These are phyloP conservation scores for Curvularia lunata DNA, from an alignment of 2,329 filamentous ascomycete species.

Conservation along the genomic window DNA sequence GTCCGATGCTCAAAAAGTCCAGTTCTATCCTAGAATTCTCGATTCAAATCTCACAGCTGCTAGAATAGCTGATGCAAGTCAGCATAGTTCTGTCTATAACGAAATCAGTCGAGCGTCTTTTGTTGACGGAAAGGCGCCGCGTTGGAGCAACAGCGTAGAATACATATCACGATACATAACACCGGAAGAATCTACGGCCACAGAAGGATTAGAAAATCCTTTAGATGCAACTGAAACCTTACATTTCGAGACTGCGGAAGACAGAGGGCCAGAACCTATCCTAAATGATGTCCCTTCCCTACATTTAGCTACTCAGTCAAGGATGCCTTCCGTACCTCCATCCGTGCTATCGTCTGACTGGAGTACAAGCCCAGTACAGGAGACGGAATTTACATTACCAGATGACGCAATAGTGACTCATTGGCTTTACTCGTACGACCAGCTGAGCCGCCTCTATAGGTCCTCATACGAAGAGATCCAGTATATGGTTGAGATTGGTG, in stretches of 20 bases:
- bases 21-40: neutral
- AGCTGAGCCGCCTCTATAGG: slow-evolving; percentile 8
- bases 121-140: neutral
- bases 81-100: neutral
- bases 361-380: neutral
- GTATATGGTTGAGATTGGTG: neutral
- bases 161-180: neutral
- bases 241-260: neutral
- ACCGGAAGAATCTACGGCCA: neutral
- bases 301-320: slow-evolving; percentile 3
- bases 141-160: neutral
- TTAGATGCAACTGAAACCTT: neutral
- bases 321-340: neutral
- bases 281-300: neutral
- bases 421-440: slow-evolving; percentile 6
- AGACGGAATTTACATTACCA: slow-evolving; percentile 2
- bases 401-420: slow-evolving; percentile 2
- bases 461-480: slow-evolving; percentile 1
- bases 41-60: neutral
- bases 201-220: neutral
- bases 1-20: neutral
- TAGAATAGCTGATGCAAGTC: neutral
- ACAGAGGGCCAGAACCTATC: neutral
- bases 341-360: slow-evolving; percentile 5
- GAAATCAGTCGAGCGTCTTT: neutral